Percentiles rank a stretch among this genome's conserved stretches.
phyloP scores from a whole-genome alignment of 2,329 filamentous ascomycete species.

The Pestalotiopsis sp. region DNA sequence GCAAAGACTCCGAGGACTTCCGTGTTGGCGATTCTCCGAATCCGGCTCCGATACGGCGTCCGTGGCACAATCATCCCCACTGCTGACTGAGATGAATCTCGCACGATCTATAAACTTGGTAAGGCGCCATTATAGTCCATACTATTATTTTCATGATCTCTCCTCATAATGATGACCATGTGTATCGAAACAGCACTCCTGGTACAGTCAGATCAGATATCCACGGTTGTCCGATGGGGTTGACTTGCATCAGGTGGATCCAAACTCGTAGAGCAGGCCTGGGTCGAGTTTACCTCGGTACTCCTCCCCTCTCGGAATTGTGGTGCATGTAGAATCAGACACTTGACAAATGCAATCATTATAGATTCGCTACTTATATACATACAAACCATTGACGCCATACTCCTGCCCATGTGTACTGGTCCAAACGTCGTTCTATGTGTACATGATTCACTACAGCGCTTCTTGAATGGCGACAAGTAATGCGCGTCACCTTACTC shows the following conservation, averaged over 20 bases:
- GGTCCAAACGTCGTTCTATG: background rate
- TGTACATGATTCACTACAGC: background rate
- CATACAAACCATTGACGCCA: background rate
- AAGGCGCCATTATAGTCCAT: background rate
- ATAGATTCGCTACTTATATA: background rate
- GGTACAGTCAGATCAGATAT: background rate
- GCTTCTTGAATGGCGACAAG: background rate
- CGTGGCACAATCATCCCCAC: background rate
- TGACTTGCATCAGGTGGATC: too few relatives aligned
- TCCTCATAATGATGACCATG: too few relatives aligned
- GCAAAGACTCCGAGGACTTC: background rate
- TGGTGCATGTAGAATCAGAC: background rate
- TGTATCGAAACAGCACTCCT: too few relatives aligned
- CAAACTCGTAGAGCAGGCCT: too few relatives aligned
- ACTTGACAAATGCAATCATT: background rate
- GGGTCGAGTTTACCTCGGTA: background rate
- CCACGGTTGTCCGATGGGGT: background rate
- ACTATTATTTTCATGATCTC: too few relatives aligned
- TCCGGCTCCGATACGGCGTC: background rate
- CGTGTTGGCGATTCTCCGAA: background rate
- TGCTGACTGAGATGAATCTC: background rate
- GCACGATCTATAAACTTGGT: background rate
- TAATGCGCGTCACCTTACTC: background rate
- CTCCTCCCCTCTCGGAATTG: background rate
- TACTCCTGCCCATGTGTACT: background rate